Evolutionary conservation across 768 basidiomycete species (phyloP).

Genomic region (Lyophyllum decastes): DNA sequence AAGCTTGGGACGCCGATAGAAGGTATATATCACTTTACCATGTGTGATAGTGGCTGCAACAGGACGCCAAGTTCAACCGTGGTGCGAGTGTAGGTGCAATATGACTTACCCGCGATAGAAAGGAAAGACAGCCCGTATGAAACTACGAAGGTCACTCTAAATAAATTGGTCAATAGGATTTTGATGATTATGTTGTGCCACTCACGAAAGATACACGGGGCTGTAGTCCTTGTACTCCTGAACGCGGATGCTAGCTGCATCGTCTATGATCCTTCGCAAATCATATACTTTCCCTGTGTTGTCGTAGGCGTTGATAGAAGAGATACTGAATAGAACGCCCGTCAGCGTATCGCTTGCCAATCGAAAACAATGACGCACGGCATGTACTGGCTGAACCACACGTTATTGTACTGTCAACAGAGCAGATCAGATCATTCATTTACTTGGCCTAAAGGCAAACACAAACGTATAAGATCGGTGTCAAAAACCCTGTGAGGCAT

Average conservation of each 20-base stretch:
- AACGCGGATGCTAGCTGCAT: conserved; percentile 39
- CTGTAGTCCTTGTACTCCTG: conserved; percentile 49
- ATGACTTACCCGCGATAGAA: conserved; percentile 60
- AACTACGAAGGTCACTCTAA: conserved; percentile 54
- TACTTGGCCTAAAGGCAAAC: neutral
- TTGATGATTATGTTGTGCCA: neutral
- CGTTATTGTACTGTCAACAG: conserved; percentile 44
- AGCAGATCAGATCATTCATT: conserved; percentile 12
- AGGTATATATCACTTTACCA: conserved; percentile 22
- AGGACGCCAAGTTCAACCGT: neutral
- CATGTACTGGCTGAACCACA: conserved; percentile 59
- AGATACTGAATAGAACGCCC: conserved; percentile 33
- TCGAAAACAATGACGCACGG: conserved; percentile 39
- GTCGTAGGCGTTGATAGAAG: conserved; percentile 55
- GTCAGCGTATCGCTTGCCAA: conserved; percentile 4
- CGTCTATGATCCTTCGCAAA: conserved; percentile 41
- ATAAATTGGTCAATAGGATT: neutral
- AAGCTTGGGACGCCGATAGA: neutral
- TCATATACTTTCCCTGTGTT: conserved; percentile 53
- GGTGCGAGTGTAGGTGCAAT: no score
- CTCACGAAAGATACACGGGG: conserved; percentile 48
- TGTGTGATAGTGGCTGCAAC: conserved; percentile 46
- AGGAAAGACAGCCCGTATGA: conserved; percentile 64
- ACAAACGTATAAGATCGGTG: conserved; percentile 48
- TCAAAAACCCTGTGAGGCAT: conserved; percentile 42